Evolutionary conservation across 192 early-diverging fungal genomes (phyloP).

Genomic region (Podila epigama): DNA sequence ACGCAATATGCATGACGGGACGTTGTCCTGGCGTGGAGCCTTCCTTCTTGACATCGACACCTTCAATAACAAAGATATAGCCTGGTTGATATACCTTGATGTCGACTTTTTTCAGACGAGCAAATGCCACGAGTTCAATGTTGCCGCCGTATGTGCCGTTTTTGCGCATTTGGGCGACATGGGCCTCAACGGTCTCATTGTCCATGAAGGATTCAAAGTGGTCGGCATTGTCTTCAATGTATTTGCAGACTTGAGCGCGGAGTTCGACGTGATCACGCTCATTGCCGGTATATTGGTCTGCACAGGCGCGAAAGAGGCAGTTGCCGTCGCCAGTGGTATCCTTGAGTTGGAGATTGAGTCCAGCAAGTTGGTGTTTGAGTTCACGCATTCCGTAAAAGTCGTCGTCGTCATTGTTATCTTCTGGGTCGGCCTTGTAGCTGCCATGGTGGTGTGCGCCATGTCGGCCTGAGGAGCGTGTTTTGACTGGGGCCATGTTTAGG

Average conservation of each 20-base stretch:
- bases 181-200: slow-evolving; percentile 60
- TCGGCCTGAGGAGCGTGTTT: slow-evolving; percentile 23
- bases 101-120: slow-evolving; percentile 64
- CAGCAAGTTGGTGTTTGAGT: slow-evolving; percentile 60
- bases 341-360: slow-evolving; percentile 63
- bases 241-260: slow-evolving; percentile 67
- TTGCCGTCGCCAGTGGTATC: slow-evolving; percentile 79
- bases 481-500: slow-evolving; percentile 34
- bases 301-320: slow-evolving; percentile 64
- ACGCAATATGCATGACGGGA: slow-evolving; percentile 70
- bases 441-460: not conserved
- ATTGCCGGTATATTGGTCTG: slow-evolving; percentile 72
- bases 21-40: slow-evolving; percentile 40
- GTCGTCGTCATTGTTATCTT: slow-evolving; percentile 43
- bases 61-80: slow-evolving; percentile 74
- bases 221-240: slow-evolving; percentile 63
- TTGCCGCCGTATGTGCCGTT: slow-evolving; percentile 75
- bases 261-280: slow-evolving; percentile 61
- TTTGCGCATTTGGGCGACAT: slow-evolving; percentile 66
- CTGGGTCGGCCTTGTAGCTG: slow-evolving; percentile 39
- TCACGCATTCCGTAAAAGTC: slow-evolving; percentile 51
- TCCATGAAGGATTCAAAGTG: slow-evolving; percentile 73
- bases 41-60: slow-evolving; percentile 56
- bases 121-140: slow-evolving; percentile 77
- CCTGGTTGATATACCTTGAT: slow-evolving; percentile 77